These are phyloP conservation scores for Primulina tabacum DNA, from an alignment of 257 asterid genomes.

Conservation along the genomic window DNA sequence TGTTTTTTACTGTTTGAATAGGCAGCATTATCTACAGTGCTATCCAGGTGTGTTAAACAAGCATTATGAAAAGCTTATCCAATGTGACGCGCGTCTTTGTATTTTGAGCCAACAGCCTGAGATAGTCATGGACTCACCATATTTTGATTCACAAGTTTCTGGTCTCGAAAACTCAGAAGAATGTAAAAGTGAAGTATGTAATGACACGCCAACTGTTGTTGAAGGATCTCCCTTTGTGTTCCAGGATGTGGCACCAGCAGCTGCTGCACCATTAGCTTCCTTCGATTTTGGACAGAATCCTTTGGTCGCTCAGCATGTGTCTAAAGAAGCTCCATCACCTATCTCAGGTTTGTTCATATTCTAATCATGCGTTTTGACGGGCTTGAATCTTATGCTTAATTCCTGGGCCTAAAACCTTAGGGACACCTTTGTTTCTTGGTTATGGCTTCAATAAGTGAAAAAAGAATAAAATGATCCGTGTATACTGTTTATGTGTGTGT, in stretches of 20 bases:
- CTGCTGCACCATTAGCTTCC: slow-evolving; percentile 41
- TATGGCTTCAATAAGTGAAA: background rate
- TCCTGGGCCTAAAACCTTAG: background rate
- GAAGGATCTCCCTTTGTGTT: slow-evolving; percentile 43
- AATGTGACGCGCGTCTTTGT: slow-evolving; percentile 59
- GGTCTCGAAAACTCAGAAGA: slow-evolving; percentile 45
- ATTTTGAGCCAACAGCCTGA: slow-evolving; percentile 63
- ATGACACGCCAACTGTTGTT: slow-evolving; percentile 31
- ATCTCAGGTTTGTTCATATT: slow-evolving; percentile 52
- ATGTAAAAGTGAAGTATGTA: slow-evolving; percentile 28
- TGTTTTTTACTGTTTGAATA: slow-evolving; percentile 33
- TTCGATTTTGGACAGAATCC: slow-evolving; percentile 35
- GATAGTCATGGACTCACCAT: slow-evolving; percentile 46
- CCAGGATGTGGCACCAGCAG: slow-evolving; percentile 45
- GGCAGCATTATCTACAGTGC: slow-evolving; percentile 69
- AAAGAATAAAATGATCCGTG: background rate
- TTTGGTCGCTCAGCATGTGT: slow-evolving; percentile 27
- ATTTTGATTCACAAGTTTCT: slow-evolving; percentile 49
- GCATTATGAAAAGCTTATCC: slow-evolving; percentile 80
- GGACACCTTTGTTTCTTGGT: background rate
- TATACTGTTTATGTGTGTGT: background rate
- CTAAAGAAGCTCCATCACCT: slow-evolving; percentile 53
- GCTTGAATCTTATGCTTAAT: too few relatives aligned
- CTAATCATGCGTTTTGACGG: background rate
- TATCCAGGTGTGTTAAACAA: slow-evolving; percentile 65